Evolutionary conservation across 176 grass and related monocot species (phyloP), one percentile per base, ranked within the genome.

Genomic region (Bolboschoenus planiculmis): DNA sequence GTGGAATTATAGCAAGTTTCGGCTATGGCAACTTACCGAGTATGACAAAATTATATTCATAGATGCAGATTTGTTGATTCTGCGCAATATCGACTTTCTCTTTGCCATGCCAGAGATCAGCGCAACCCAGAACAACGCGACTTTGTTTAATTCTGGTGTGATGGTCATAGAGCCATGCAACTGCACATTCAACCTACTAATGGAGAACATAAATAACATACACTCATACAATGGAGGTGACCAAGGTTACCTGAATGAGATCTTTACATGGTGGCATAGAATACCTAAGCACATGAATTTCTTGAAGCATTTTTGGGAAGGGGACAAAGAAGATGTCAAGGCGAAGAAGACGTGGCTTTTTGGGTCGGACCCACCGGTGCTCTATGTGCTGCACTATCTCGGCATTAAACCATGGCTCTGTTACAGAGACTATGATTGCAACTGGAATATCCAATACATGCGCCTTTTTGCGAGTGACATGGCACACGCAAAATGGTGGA

Each of bases 1-100:
- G 80, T 96, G 88, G 88, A 96, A 92, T 85, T 92, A 96, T 64
- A 96, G 93, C 88, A 96, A 96, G 85, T 88, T 96, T 84, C 87
- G 90, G 42, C 85, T 96, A 15, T 96, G 93, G 93, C 93, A 92
- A 87, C 93, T 96, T 4, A 96, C 88, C 0, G 90, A 96, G 29
- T 96, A 96, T 53, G 83, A 90, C 21, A 92, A 82, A 78, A 56
- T 96, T 21, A 83, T 96, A 11, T 96, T 96, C 85, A 85, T 96
- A 0, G 90, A 96, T 50, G 93, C 93, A 16, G 88, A 96, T 85
- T 84, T 92, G 43, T 85, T 96, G 48, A 86, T 92, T 63, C 83
- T 96, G 3, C 62, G 93, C 5, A 87, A 77, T 78, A 67, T 96
- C 33, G 90, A 96, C 55, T 95, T 87, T 39, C 61, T 92, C 23